A percentile compares a stretch with the other conserved stretches of the same genome.
Conservation (phyloP, 805 yeast species). For the Saturnispora sekii region DNA sequence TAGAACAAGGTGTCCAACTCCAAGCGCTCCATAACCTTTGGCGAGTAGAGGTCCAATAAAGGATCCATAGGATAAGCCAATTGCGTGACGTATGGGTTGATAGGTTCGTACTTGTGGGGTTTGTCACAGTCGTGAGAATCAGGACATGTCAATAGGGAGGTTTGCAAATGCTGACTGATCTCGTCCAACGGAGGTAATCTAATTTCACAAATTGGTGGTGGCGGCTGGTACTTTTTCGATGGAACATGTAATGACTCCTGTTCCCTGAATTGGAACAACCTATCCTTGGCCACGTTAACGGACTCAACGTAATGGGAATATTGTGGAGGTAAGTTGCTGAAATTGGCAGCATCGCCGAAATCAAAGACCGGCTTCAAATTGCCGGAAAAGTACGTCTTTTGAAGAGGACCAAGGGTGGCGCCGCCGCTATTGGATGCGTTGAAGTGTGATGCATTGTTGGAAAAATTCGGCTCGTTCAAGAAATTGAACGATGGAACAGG, state of each 20-base stretch:
- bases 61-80: constrained; percentile 86
- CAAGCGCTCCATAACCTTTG: constrained; percentile 54
- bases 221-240: constrained; percentile 3
- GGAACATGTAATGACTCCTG: constrained; percentile 8
- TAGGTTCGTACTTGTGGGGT: constrained; percentile 65
- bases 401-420: not conserved
- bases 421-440: not conserved
- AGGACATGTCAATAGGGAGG: constrained; percentile 81
- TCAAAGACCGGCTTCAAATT: not conserved
- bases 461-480: not conserved
- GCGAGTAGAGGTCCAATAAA: constrained; percentile 53
- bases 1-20: constrained; percentile 85
- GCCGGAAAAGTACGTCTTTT: constrained; percentile 4
- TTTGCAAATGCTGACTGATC: constrained; percentile 54
- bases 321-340: constrained; percentile 21
- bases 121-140: constrained; percentile 86
- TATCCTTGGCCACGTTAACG: constrained; percentile 26
- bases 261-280: constrained; percentile 15
- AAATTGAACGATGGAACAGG: constrained; percentile 1
- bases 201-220: constrained; percentile 24
- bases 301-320: constrained; percentile 19
- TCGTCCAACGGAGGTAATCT: constrained; percentile 46
- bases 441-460: constrained; percentile 1
- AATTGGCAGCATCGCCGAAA: constrained; percentile 14
- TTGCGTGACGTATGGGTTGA: constrained; percentile 81